A percentile compares a stretch with the other conserved stretches of the same genome.
Evolutionary conservation across 2,329 filamentous ascomycete species (phyloP).

Genomic region (Rhynchosporium graminicola): DNA sequence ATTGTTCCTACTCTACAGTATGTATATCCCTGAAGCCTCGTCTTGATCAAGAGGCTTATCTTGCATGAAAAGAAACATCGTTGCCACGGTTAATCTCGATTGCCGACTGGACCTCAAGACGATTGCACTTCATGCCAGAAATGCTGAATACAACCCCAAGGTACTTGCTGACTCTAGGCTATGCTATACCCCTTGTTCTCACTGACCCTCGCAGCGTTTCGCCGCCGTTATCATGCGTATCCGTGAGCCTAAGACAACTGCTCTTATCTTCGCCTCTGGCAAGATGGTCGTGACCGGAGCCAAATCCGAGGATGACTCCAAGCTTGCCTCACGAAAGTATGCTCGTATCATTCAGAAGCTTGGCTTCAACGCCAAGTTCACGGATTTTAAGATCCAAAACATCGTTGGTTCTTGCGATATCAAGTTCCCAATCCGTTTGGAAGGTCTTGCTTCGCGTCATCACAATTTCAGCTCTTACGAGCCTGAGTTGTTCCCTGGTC

Average conservation of each 20-base stretch:
- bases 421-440: constrained; percentile 97
- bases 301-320: constrained; percentile 96
- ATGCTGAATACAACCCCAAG: constrained; percentile 98
- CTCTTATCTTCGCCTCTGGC: constrained; percentile 94
- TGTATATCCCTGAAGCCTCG: constrained; percentile 60
- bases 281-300: constrained; percentile 99
- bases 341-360: constrained; percentile 99
- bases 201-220: constrained; percentile 72
- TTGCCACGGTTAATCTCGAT: constrained; percentile 97
- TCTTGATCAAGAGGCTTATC: constrained; percentile 53
- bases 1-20: constrained; percentile 95
- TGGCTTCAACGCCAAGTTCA: constrained; percentile 99
- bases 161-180: constrained; percentile 57
- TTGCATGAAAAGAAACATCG: constrained; percentile 80
- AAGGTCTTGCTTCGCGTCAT: constrained; percentile 93
- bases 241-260: constrained; percentile 97
- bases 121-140: constrained; percentile 95
- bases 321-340: constrained; percentile 95
- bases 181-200: constrained; percentile 46
- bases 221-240: constrained; percentile 99
- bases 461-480: constrained; percentile 99
- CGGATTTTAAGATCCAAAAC: constrained; percentile 99
- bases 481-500: constrained; percentile 95
- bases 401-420: constrained; percentile 99
- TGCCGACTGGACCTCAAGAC: constrained; percentile 98